Percentiles rank a stretch among this genome's conserved stretches.
These are phyloP conservation scores for Mycena crocata DNA, from an alignment of 768 basidiomycete species.

Conservation along the genomic window DNA sequence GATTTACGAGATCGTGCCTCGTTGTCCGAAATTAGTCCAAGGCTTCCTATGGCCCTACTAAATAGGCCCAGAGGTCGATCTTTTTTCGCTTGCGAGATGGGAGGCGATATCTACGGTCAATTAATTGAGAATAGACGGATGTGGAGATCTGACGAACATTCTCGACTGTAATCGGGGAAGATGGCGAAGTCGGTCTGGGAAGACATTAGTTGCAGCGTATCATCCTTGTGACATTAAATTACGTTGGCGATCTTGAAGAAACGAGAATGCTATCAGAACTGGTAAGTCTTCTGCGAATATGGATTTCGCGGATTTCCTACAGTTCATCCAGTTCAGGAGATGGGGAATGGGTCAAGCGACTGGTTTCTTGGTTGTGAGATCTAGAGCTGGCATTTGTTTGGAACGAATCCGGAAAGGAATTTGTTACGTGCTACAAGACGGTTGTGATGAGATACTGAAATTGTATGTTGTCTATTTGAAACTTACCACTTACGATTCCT, in stretches of 20 bases:
- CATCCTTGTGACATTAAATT: neutral
- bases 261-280: neutral
- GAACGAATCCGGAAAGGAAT: neutral
- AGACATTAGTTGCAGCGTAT: neutral
- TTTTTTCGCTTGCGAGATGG: neutral
- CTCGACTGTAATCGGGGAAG: neutral
- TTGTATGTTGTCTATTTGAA: neutral
- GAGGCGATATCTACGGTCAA: neutral
- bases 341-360: neutral
- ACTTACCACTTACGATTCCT: constrained; percentile 20
- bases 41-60: neutral
- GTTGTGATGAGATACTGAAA: too few species aligned
- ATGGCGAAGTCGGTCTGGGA: neutral
- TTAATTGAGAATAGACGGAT: neutral
- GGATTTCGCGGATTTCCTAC: neutral
- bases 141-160: neutral
- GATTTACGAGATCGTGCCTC: neutral
- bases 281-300: neutral
- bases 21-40: neutral
- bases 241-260: neutral
- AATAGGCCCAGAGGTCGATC: neutral
- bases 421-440: too few species aligned
- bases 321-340: neutral
- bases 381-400: neutral
- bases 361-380: too few species aligned